phyloP scores from a whole-genome alignment of 1,284 basidiomycete genomes.

The Austropuccinia psidii region DNA sequence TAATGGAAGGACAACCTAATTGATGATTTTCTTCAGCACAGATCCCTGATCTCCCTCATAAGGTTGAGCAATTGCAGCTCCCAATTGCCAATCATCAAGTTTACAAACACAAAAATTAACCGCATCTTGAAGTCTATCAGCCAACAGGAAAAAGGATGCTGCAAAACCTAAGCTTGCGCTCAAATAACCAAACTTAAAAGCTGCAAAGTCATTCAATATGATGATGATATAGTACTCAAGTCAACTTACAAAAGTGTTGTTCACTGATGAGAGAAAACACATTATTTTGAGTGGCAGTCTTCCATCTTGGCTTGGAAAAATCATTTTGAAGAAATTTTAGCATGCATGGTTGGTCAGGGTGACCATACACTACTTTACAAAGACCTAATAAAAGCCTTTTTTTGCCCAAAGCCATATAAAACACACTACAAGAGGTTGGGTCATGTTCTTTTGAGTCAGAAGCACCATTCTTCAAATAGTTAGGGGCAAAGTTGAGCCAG shows the following conservation, averaged over 20 bases:
- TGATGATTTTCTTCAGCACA: constrained; percentile 63
- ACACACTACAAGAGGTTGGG: constrained; percentile 77
- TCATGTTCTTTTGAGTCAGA: constrained; percentile 54
- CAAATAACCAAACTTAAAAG: neutral
- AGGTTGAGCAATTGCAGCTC: constrained; percentile 73
- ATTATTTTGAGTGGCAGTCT: constrained; percentile 89
- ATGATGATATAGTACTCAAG: no score
- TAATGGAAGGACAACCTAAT: constrained; percentile 65
- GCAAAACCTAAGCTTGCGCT: constrained; percentile 68
- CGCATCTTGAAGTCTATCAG: constrained; percentile 78
- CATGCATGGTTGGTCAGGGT: constrained; percentile 82
- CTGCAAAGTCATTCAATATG: neutral
- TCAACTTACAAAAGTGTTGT: constrained; percentile 70
- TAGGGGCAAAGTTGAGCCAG: constrained; percentile 17
- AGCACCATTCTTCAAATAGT: constrained; percentile 37
- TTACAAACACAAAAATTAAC: constrained; percentile 84
- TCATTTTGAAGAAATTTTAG: constrained; percentile 87
- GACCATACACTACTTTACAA: constrained; percentile 91
- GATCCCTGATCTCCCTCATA: constrained; percentile 76
- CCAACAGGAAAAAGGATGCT: constrained; percentile 92
- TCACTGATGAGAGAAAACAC: constrained; percentile 87
- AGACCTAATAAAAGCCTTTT: constrained; percentile 82
- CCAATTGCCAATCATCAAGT: constrained; percentile 79
- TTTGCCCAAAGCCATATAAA: constrained; percentile 92
- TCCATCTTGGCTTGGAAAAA: constrained; percentile 77